Conservation (phyloP, 2,329 filamentous ascomycete genomes). For the Paramyrothecium sp. region DNA sequence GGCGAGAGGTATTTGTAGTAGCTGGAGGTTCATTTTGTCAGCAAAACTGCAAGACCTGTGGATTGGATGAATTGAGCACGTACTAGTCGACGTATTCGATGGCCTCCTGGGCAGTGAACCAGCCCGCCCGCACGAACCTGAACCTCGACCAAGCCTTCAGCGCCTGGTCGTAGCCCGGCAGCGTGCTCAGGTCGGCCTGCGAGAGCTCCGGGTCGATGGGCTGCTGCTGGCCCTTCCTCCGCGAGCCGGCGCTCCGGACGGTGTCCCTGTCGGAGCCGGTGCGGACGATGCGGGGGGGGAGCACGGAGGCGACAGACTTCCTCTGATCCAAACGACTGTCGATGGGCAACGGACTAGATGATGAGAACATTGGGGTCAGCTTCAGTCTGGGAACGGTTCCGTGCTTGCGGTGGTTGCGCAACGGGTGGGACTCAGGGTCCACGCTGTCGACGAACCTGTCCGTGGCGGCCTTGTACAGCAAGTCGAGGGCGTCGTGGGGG, state of each 20-base stretch:
- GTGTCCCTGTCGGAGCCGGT: background rate
- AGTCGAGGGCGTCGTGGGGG: constrained; percentile 86
- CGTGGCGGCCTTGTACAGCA: constrained; percentile 84
- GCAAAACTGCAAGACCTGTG: background rate
- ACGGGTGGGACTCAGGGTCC: too few relatives aligned
- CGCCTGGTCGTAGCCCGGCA: constrained; percentile 65
- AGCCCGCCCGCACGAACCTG: constrained; percentile 92
- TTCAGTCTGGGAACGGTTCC: background rate
- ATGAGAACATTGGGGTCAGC: background rate
- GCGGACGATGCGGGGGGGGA: background rate
- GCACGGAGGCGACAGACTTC: background rate
- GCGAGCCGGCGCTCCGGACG: background rate
- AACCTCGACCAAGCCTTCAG: constrained; percentile 88
- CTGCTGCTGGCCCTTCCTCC: background rate
- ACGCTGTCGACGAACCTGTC: constrained; percentile 46
- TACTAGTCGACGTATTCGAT: constrained; percentile 93
- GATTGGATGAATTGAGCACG: constrained; percentile 23
- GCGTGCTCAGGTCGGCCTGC: constrained; percentile 41
- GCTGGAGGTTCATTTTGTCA: constrained; percentile 35
- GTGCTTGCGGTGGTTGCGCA: too few relatives aligned
- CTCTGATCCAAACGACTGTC: background rate
- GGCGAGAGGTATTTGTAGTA: constrained; percentile 92
- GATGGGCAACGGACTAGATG: constrained; percentile 4
- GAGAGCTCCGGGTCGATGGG: constrained; percentile 45
- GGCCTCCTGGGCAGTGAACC: constrained; percentile 92